Conservation (phyloP, 345 rosid species). For the Nasturtium officinale region DNA sequence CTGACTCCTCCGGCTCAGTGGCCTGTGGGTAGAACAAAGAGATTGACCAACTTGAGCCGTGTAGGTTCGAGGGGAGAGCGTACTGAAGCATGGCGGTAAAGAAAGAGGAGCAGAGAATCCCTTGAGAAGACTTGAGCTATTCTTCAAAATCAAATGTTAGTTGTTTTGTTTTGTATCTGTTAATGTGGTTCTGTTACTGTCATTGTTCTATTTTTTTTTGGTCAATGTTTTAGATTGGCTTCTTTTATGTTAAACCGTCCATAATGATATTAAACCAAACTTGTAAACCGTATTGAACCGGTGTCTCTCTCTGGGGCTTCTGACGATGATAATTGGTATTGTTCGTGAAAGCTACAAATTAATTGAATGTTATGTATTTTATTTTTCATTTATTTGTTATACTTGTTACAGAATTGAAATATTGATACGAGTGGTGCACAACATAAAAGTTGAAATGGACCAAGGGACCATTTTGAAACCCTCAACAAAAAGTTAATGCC, state of each 20-base stretch:
- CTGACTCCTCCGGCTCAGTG: conserved; percentile 41
- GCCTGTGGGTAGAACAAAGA: conserved; percentile 48
- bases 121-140: conserved; percentile 6
- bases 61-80: conserved; percentile 67
- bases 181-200: conserved; percentile 28
- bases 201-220: conserved; percentile 22
- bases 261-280: conserved; percentile 23
- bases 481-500: conserved; percentile 26
- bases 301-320: conserved; percentile 7
- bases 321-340: conserved; percentile 3
- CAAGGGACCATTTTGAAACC: conserved; percentile 27
- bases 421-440: conserved; percentile 5
- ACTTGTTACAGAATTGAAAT: background rate
- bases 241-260: conserved; percentile 16
- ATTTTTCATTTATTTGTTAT: background rate
- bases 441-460: conserved; percentile 17
- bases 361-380: background rate
- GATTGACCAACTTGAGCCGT: conserved; percentile 59
- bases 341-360: background rate
- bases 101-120: conserved; percentile 10
- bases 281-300: conserved; percentile 23
- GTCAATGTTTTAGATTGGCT: conserved; percentile 16
- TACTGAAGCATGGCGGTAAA: conserved; percentile 68
- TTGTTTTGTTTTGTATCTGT: conserved; percentile 27
- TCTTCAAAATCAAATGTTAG: conserved; percentile 22